Percentiles rank a stretch among this genome's conserved stretches.
Conservation (phyloP, 208 protist species). For the Wallacemonas sp. region DNA sequence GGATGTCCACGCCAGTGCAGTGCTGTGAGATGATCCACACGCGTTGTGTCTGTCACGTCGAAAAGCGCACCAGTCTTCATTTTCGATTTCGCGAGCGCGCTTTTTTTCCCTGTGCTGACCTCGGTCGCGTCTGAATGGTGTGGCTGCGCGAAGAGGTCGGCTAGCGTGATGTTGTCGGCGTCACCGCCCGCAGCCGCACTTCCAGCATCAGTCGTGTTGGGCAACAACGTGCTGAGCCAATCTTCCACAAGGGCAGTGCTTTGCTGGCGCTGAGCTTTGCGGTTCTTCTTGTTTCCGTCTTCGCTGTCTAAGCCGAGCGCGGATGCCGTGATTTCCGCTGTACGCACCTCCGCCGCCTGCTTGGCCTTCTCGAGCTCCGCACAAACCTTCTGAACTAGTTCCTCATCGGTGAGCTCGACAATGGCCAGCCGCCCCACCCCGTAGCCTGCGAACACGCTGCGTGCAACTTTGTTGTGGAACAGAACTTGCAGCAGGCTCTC, state of each 20-base stretch:
- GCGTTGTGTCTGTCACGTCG: constrained; percentile 22
- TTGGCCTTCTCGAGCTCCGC: constrained; percentile 11
- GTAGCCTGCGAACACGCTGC: constrained; percentile 67
- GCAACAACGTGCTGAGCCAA: constrained; percentile 10
- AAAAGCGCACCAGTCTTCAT: constrained; percentile 25
- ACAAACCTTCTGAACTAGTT: constrained; percentile 24
- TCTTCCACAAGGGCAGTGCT: constrained; percentile 2
- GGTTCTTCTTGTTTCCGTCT: neutral
- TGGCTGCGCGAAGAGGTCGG: constrained; percentile 28
- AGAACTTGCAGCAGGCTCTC: constrained; percentile 65
- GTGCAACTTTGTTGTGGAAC: constrained; percentile 45
- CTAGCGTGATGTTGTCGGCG: constrained; percentile 24
- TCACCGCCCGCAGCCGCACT: neutral
- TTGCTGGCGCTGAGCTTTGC: neutral
- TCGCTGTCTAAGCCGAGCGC: constrained; percentile 2
- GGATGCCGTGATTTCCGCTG: constrained; percentile 1
- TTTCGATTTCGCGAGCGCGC: too few species aligned
- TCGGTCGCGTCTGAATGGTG: neutral
- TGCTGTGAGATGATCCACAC: constrained; percentile 2
- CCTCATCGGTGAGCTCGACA: constrained; percentile 45
- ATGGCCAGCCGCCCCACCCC: constrained; percentile 60
- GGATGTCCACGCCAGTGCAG: constrained; percentile 36
- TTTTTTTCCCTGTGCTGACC: neutral
- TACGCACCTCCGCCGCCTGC: neutral
- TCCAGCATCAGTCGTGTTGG: neutral